Evolutionary conservation across 2,329 filamentous ascomycete species (phyloP), one percentile per base, ranked within the genome.

Genomic region (Passalora sequoiae): DNA sequence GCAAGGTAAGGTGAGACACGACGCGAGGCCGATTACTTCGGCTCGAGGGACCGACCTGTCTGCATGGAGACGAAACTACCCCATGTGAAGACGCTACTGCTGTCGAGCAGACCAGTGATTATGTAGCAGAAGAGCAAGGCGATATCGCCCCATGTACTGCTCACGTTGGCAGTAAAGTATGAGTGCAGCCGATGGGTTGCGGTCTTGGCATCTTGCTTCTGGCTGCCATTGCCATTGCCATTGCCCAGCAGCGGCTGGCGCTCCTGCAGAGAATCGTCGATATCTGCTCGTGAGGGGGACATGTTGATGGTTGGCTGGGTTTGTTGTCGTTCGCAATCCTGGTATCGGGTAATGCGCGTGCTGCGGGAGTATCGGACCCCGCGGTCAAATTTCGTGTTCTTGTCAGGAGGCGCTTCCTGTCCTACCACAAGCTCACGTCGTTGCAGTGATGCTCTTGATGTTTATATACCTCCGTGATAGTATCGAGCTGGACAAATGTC

Each of bases 51-150:
- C 31, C 9, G 1, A 36, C 33, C 33, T 22, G 85, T 89, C 60
- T 89, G 86, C 85, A 89, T 89, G 56, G 81, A 86, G 29, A 88
- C 84, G 56, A 91, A 91, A 2, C 82, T 82, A 9, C 84, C 83
- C 81, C 84, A 89, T 30, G 84, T 83, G 44, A 81, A 83, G 35
- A 86, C 83, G 2, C 84, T 80, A 2, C 83, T 80, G 65, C 83
- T 86, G 65, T 91, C 86, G 6, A 88, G 74, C 8, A 91, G 69
- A 3, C 86, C 86, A 0, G 86, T 89, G 60, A 89, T 83, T 51
- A 86, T 67, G 61, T 89, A 89, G 66, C 83, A 87, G 20, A 78
- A 68, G 3, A 91, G 69, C 28, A 91, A 71, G 15, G 87, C 69
- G 1, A 85, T 50, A 58, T 91, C 85, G 10, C 80, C 78, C 73